Percentiles rank a stretch among this genome's conserved stretches.
Conservation (phyloP, 2,329 filamentous ascomycete species). For the Dissoconium aciculare region DNA sequence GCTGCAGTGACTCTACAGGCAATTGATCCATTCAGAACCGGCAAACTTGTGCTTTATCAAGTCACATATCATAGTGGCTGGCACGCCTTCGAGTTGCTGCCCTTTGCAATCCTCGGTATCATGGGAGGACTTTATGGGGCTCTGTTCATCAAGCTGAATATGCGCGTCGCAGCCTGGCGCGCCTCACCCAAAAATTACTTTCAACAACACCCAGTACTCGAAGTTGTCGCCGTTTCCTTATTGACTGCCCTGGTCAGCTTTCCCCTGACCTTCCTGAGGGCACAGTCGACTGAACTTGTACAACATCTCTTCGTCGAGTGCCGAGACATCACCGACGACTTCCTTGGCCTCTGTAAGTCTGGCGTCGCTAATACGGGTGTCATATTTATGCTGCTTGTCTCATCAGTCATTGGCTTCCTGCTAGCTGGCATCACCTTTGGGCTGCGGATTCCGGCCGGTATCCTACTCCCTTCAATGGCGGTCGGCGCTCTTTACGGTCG, state of each 20-base stretch:
- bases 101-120: constrained; percentile 74
- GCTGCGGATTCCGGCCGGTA: constrained; percentile 83
- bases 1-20: constrained; percentile 86
- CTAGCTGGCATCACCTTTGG: constrained; percentile 83
- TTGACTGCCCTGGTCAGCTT: constrained; percentile 84
- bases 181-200: constrained; percentile 48
- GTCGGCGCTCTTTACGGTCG: constrained; percentile 84
- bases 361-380: constrained; percentile 69
- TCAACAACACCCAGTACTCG: constrained; percentile 53
- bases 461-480: constrained; percentile 90
- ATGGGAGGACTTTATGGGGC: constrained; percentile 88
- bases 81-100: constrained; percentile 87
- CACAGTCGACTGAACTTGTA: constrained; percentile 80
- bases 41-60: constrained; percentile 90
- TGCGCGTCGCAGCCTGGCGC: constrained; percentile 70
- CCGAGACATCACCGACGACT: constrained; percentile 64
- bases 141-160: constrained; percentile 88
- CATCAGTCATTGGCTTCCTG: constrained; percentile 68
- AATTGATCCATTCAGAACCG: constrained; percentile 85
- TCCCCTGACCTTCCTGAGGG: constrained; percentile 90
- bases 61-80: constrained; percentile 83
- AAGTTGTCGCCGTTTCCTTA: constrained; percentile 66
- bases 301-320: constrained; percentile 89
- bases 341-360: constrained; percentile 78
- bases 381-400: constrained; percentile 68